Conservation (phyloP, 371 early-diverging fungal species). For the Mortierella sp. region DNA sequence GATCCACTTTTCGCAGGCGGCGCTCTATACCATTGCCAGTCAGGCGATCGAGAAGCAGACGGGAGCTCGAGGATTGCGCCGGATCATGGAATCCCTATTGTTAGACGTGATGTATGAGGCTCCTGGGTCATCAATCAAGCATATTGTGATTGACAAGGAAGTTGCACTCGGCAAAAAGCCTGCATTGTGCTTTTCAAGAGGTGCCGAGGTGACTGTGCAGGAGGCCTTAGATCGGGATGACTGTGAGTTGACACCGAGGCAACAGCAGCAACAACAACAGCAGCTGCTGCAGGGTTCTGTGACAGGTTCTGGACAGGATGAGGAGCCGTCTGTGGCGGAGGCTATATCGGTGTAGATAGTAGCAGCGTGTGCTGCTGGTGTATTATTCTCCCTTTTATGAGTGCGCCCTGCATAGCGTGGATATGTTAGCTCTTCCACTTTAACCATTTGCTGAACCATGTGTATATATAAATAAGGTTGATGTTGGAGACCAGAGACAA, state of each 20-base stretch:
- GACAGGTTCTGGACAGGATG: slow-evolving; percentile 22
- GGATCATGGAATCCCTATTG: slow-evolving; percentile 85
- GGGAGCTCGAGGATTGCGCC: slow-evolving; percentile 89
- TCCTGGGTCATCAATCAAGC: slow-evolving; percentile 76
- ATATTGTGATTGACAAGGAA: slow-evolving; percentile 77
- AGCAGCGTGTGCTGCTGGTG: too few relatives aligned
- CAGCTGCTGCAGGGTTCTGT: background rate
- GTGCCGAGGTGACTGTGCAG: slow-evolving; percentile 58
- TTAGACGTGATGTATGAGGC: slow-evolving; percentile 87
- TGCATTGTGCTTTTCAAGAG: slow-evolving; percentile 71
- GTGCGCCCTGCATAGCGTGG: too few relatives aligned
- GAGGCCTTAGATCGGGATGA: slow-evolving; percentile 40
- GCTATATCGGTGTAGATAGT: slow-evolving; percentile 31
- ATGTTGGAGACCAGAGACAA: too few relatives aligned
- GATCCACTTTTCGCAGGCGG: slow-evolving; percentile 77
- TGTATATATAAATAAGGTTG: too few relatives aligned
- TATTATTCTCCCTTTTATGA: too few relatives aligned
- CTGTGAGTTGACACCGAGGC: slow-evolving; percentile 7
- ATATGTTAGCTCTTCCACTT: too few relatives aligned
- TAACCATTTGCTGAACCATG: too few relatives aligned
- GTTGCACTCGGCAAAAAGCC: slow-evolving; percentile 69
- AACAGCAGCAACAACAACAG: slow-evolving; percentile 1
- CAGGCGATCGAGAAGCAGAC: slow-evolving; percentile 86
- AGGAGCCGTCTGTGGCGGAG: slow-evolving; percentile 32
- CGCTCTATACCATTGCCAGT: slow-evolving; percentile 77